phyloP scores from a whole-genome alignment of 441 rosid species.

The Gossypium lobatum region DNA sequence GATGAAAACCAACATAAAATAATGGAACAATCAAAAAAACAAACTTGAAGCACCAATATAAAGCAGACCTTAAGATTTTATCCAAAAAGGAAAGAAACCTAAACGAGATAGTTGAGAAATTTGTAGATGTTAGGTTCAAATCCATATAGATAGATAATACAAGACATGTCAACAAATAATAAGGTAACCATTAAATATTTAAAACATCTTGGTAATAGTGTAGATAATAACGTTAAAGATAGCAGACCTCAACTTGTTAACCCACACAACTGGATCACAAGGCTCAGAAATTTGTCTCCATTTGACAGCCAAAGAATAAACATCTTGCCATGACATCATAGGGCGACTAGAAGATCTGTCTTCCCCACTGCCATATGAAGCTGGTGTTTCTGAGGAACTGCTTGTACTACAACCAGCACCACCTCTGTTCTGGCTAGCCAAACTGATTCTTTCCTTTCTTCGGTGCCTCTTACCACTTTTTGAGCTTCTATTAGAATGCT shows the following conservation, averaged over 20 bases:
- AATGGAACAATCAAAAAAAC: background rate
- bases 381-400: conserved; percentile 61
- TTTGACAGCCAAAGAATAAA: conserved; percentile 78
- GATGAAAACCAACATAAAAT: conserved; percentile 5
- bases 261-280: conserved; percentile 98
- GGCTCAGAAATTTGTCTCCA: conserved; percentile 99
- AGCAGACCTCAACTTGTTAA: conserved; percentile 76
- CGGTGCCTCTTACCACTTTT: conserved; percentile 65
- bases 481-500: conserved; percentile 50
- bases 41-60: background rate
- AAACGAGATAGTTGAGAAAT: background rate
- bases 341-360: conserved; percentile 61
- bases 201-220: conserved; percentile 4
- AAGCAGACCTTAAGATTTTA: background rate
- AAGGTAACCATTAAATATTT: conserved; percentile 6
- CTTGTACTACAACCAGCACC: conserved; percentile 96
- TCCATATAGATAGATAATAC: background rate
- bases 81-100: background rate
- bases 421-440: conserved; percentile 91
- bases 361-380: conserved; percentile 56
- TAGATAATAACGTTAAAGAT: conserved; percentile 4
- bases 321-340: conserved; percentile 79
- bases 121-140: conserved; percentile 5
- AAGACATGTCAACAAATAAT: background rate
- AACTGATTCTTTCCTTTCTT: conserved; percentile 64